phyloP scores from a whole-genome alignment of 352 stramenopile species.

The Globisporangium nunn region DNA sequence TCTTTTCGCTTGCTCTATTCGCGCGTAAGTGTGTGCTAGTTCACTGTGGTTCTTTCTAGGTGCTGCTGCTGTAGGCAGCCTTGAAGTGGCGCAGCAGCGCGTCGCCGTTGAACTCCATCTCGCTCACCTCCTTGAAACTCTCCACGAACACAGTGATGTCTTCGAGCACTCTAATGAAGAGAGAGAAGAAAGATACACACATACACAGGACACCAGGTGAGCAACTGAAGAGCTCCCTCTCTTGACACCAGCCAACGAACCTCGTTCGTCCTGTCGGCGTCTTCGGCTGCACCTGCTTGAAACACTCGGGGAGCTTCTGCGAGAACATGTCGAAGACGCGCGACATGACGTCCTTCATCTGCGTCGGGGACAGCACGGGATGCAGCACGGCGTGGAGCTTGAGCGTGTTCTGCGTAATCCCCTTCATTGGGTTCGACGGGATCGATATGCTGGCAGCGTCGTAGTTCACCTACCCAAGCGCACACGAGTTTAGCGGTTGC shows the following conservation, averaged over 20 bases:
- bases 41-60: conserved; percentile 4
- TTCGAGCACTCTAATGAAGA: conserved; percentile 43
- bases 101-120: conserved; percentile 58
- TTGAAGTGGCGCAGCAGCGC: conserved; percentile 58
- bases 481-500: neutral
- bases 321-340: conserved; percentile 85
- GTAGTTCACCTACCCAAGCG: conserved; percentile 46
- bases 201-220: neutral
- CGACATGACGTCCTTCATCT: conserved; percentile 95
- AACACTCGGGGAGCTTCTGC: conserved; percentile 86
- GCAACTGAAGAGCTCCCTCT: neutral
- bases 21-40: neutral
- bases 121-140: conserved; percentile 65
- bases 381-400: conserved; percentile 94
- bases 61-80: conserved; percentile 32
- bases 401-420: conserved; percentile 90
- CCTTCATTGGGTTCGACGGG: conserved; percentile 84
- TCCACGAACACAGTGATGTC: conserved; percentile 69
- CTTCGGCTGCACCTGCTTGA: conserved; percentile 76
- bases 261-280: conserved; percentile 64
- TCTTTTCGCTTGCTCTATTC: neutral
- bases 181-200: neutral
- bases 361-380: conserved; percentile 87
- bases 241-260: conserved; percentile 14
- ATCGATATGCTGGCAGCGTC: conserved; percentile 47